These are phyloP conservation scores for Euphorbia lathyris DNA, from an alignment of 345 rosid genomes.

Conservation along the genomic window DNA sequence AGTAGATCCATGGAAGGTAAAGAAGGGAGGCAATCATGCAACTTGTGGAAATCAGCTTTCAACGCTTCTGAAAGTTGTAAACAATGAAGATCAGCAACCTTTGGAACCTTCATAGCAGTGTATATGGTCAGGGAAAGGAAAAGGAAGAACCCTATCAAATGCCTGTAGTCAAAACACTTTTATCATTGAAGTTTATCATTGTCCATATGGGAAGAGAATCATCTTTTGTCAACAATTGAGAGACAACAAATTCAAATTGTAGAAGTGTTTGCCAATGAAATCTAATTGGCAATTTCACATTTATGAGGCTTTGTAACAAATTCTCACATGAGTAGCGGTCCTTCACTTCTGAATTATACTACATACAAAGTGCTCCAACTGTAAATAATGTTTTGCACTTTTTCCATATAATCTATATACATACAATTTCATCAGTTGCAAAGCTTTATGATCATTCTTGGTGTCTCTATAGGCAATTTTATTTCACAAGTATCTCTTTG, in stretches of 20 bases:
- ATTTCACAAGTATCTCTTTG: too few species aligned
- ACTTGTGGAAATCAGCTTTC: constrained; percentile 74
- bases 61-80: constrained; percentile 65
- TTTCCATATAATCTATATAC: not conserved
- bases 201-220: not conserved
- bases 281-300: not conserved
- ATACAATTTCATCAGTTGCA: not conserved
- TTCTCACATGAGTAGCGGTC: not conserved
- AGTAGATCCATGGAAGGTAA: constrained; percentile 49
- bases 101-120: constrained; percentile 76
- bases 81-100: constrained; percentile 75
- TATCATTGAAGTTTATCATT: not conserved
- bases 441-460: not conserved
- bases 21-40: constrained; percentile 68
- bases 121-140: constrained; percentile 85
- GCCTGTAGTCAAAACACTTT: constrained; percentile 48
- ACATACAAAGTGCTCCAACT: not conserved
- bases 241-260: not conserved
- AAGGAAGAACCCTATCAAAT: constrained; percentile 95
- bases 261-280: not conserved
- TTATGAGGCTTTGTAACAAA: not conserved
- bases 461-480: not conserved
- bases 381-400: not conserved
- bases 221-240: constrained; percentile 1
- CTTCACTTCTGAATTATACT: not conserved